Evolutionary conservation across 2,329 filamentous ascomycete genomes (phyloP), one percentile per base, ranked within the genome.

Genomic region (Exophiala spinifera): DNA sequence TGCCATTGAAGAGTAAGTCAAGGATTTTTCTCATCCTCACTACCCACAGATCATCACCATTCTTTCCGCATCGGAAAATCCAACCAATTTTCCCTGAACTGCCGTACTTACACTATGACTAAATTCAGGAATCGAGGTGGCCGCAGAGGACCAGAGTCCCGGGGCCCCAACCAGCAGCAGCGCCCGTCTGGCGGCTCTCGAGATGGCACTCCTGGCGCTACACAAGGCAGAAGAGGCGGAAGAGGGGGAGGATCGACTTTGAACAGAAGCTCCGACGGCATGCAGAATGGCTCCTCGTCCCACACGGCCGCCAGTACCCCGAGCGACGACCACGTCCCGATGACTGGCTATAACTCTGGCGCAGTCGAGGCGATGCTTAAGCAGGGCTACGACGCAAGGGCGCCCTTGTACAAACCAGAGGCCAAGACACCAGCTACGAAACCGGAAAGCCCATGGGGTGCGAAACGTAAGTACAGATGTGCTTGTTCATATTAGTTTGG

Each of bases 311-410:
- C 54, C 20, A 33, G 42, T 28, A 45, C 59, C 7, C 45, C 46
- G 31, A 31, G 21, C 43, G 72, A 74, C 15, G 70, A 71, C 47
- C 72, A 76, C 64, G 63, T 70, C 33, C 67, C 74, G n/a, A 70
- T 75, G 20, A 65, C 66, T 19, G 70, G 67, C 4, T 77, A 76
- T 66, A 76, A 77, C 61, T 66, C 70, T 14, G 61, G 64, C 6
- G 75, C 76, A 57, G 65, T 69, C 25, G 74, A 74, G 59, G 67
- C 65, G 39, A 64, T 68, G 53, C 65, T 77, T 31, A 74, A 66
- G 59, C 70, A 66, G 66, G 69, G 74, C 72, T 69, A 34, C 69
- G 73, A 71, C 40, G 51, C 63, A 2, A 71, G 68, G 58, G 62
- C 67, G 20, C 57, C 64, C 52, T 57, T 68, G 45, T 76, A 76